Percentiles rank a stretch among this genome's conserved stretches.
Conservation (phyloP, 2,329 filamentous ascomycete genomes). For the Phoma herbarum region DNA sequence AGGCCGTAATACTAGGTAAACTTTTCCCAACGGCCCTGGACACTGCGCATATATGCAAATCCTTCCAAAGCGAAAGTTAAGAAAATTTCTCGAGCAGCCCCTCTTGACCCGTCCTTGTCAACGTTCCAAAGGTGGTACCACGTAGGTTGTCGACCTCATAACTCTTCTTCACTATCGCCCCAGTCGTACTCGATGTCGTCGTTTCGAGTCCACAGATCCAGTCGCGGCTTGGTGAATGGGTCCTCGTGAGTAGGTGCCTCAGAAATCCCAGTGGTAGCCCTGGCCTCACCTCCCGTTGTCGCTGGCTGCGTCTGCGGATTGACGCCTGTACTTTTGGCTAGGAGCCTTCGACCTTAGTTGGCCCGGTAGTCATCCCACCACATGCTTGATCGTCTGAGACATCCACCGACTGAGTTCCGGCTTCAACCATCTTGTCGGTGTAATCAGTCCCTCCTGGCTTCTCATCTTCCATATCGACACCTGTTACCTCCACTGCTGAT, state of each 20-base stretch:
- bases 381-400: not conserved
- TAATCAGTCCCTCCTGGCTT: too few relatives aligned
- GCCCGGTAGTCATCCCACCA: not conserved
- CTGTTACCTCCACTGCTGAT: too few relatives aligned
- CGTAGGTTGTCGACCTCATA: not conserved
- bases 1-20: too few relatives aligned
- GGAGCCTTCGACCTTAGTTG: not conserved
- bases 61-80: not conserved
- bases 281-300: not conserved
- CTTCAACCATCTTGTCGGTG: too few relatives aligned
- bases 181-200: conserved; percentile 17
- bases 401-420: too few relatives aligned
- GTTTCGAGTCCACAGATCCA: conserved; percentile 3
- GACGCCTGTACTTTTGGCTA: not conserved
- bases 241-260: not conserved
- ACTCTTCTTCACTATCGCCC: conserved; percentile 10
- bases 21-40: not conserved
- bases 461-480: too few relatives aligned
- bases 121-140: not conserved
- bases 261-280: too few relatives aligned
- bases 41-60: not conserved
- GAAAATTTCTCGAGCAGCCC: too few relatives aligned
- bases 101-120: too few relatives aligned
- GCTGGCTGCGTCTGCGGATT: not conserved
- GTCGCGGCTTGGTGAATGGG: conserved; percentile 4